Evolutionary conservation across 345 rosid genomes (phyloP).

Genomic region (Linum trigynum): DNA sequence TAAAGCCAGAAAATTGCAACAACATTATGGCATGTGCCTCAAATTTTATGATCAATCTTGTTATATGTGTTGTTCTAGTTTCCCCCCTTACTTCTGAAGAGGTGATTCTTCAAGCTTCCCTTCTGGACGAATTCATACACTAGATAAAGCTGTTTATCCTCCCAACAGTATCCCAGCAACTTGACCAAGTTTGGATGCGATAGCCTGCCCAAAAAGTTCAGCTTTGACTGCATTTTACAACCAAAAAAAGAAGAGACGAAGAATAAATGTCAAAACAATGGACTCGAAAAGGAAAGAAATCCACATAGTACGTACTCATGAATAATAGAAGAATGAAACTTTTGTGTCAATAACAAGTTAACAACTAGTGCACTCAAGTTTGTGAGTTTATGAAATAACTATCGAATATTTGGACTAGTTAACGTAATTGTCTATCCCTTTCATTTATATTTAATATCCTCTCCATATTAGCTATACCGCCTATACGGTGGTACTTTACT

Average conservation of each 20-base stretch:
- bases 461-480: neutral
- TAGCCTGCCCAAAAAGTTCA: slow-evolving; percentile 68
- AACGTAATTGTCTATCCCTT: no score
- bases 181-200: slow-evolving; percentile 75
- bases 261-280: slow-evolving; percentile 3
- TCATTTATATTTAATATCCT: no score
- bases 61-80: neutral
- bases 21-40: neutral
- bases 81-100: slow-evolving; percentile 56
- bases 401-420: no score
- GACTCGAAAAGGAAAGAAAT: neutral
- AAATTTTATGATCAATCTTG: neutral
- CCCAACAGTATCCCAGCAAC: slow-evolving; percentile 74
- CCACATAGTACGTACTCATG: no score
- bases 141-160: slow-evolving; percentile 57
- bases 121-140: slow-evolving; percentile 77
- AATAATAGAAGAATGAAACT: no score
- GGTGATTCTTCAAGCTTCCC: slow-evolving; percentile 76
- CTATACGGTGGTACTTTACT: no score
- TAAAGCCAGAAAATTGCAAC: slow-evolving; percentile 8
- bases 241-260: neutral
- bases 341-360: neutral
- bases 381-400: no score
- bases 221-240: slow-evolving; percentile 52
- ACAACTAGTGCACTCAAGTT: no score